Conservation (phyloP, 257 asterid genomes). For the Plantago elongata region DNA sequence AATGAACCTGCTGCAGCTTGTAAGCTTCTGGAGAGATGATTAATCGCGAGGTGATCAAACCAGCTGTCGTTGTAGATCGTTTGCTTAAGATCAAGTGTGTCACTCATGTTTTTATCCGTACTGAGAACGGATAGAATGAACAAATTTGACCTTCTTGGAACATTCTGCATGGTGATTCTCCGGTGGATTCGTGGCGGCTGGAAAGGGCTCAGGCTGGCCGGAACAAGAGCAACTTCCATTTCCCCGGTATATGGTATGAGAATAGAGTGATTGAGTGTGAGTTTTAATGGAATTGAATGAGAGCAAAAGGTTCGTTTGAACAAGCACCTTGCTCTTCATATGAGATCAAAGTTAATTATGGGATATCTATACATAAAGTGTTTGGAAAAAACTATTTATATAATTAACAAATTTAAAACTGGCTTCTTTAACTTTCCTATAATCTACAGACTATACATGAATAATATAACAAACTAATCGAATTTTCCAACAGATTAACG, state of each 20-base stretch:
- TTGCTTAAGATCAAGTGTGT: neutral
- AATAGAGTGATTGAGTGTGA: neutral
- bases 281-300: neutral
- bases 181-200: constrained; percentile 22
- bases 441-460: too few relatives aligned
- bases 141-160: constrained; percentile 10
- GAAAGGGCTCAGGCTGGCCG: constrained; percentile 18
- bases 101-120: constrained; percentile 18
- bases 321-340: neutral
- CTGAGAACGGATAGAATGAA: constrained; percentile 22
- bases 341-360: too few relatives aligned
- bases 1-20: constrained; percentile 53
- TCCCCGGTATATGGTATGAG: neutral
- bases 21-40: constrained; percentile 57
- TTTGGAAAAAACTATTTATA: too few relatives aligned
- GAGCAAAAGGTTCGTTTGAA: constrained; percentile 25
- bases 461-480: too few relatives aligned
- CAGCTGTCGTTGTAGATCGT: constrained; percentile 53
- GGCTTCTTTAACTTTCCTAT: too few relatives aligned
- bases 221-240: constrained; percentile 38
- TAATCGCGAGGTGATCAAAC: constrained; percentile 67
- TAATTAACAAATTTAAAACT: too few relatives aligned
- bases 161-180: constrained; percentile 27
- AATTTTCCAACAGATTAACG: constrained; percentile 15
- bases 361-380: too few relatives aligned